phyloP scores from a whole-genome alignment of 2,329 filamentous ascomycete species.

The Helotiales sp. region DNA sequence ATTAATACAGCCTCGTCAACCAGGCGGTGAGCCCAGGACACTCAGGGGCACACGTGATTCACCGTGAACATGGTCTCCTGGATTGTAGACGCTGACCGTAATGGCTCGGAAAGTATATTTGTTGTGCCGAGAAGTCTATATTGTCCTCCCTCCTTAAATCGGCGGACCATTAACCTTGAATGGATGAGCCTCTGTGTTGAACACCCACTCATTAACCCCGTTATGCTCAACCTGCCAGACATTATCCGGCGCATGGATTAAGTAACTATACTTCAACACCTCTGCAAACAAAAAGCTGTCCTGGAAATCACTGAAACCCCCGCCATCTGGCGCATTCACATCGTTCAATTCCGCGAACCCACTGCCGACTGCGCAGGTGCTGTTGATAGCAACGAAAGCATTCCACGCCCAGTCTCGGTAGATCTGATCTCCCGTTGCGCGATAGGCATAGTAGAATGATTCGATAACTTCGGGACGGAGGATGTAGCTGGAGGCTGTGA shows the following conservation, averaged over 20 bases:
- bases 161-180: constrained; percentile 43
- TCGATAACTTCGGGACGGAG: constrained; percentile 82
- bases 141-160: constrained; percentile 24
- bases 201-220: constrained; percentile 57
- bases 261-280: constrained; percentile 80
- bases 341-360: constrained; percentile 67
- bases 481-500: constrained; percentile 59
- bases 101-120: too few relatives aligned
- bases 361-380: constrained; percentile 59
- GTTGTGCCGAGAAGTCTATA: too few relatives aligned
- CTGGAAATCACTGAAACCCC: constrained; percentile 66
- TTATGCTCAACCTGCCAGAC: constrained; percentile 54
- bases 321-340: constrained; percentile 64
- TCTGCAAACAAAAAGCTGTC: constrained; percentile 90
- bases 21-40: background rate
- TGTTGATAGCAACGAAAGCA: constrained; percentile 68
- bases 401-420: constrained; percentile 87
- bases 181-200: constrained; percentile 67
- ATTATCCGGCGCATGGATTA: constrained; percentile 49
- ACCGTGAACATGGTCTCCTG: too few relatives aligned
- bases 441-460: constrained; percentile 84
- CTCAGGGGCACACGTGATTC: background rate
- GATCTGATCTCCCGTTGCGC: constrained; percentile 70
- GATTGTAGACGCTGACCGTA: too few relatives aligned
- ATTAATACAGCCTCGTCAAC: background rate